Base-by-base conservation (phyloP, 192 early-diverging fungal genomes). In the Allomyces javanicus region DNA sequence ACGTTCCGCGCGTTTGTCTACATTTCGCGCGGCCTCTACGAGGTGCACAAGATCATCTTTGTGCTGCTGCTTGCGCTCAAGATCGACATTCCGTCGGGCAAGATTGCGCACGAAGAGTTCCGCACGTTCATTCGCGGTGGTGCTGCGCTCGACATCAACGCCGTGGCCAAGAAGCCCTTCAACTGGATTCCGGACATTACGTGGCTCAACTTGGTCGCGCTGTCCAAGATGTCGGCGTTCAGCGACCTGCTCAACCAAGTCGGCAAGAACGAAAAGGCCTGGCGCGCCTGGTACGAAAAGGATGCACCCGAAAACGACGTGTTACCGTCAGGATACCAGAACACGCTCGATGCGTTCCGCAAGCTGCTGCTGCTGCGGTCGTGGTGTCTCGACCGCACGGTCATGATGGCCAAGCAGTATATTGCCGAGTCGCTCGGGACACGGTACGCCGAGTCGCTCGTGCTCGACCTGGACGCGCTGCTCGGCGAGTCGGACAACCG, bases 151-250 rank as follows among this genome's bases (percentile, higher is more conserved):
- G 83, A 85, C 66, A 85, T 85, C 69, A 85, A 85, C 64, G 70
- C 75, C 10, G 83, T 85, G 4, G 79, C 75, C 43, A 85, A 84
- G 71, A 85, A 85, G 64, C 83, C 83, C 9, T 85, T 84, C 70
- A 79, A 78, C 70, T 85, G 83, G 83, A 84, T 85, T 71, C 81
- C 79, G 25, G 83, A 85, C 64, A 81, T 82, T 69, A 85, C 83
- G 2, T 85, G 83, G 83, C 72, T 85, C 27, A 85, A 85, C 65
- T 65, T 85, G 24, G 78, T 81, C 7, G 83, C 83, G 0, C 58
- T 85, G 33, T 77, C 77, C 74, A 85, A 85, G 61, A 79, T 85
- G 79, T 75, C 75, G 62, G 82, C 80, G 0, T 85, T 85, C 67
- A 80, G 66, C 45, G 83, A 85, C 69, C 66, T 85, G n/a, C 69